phyloP scores from a whole-genome alignment of 2,329 filamentous ascomycete species.

The Pyrenophora seminiperda region DNA sequence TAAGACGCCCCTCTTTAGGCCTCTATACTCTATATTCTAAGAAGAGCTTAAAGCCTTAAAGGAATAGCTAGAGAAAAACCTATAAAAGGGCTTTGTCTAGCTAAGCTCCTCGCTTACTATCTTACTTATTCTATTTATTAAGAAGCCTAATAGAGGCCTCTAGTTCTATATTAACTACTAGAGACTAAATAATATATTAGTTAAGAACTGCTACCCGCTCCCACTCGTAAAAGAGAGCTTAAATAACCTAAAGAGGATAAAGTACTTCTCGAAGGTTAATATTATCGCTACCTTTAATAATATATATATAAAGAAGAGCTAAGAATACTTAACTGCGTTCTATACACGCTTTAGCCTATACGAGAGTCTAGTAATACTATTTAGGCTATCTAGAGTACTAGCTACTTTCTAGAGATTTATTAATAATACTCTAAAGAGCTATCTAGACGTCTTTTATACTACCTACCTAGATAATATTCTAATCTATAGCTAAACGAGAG shows the following conservation, averaged over 20 bases:
- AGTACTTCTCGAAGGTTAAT: background rate
- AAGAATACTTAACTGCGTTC: background rate
- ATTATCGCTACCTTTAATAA: background rate
- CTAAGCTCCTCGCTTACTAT: background rate
- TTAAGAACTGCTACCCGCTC: background rate
- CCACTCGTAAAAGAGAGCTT: background rate
- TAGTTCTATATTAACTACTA: background rate
- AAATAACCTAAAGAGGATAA: background rate
- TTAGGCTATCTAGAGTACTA: background rate
- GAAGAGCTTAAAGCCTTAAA: too few species aligned
- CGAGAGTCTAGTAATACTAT: background rate
- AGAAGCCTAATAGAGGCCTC: background rate
- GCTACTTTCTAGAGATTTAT: conserved; percentile 2
- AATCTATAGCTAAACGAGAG: background rate
- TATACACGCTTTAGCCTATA: background rate
- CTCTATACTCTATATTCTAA: too few species aligned
- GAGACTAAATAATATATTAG: background rate
- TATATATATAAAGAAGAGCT: background rate
- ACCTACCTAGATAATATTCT: background rate
- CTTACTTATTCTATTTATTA: background rate
- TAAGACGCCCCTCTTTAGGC: too few species aligned
- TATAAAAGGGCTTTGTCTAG: background rate
- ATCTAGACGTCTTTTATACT: background rate
- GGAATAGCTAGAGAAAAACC: background rate
- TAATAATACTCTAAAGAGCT: background rate